Percentiles rank a stretch among this genome's conserved stretches.
phyloP scores from a whole-genome alignment of 495 filamentous ascomycete species.

The Amphirosellinia nigrospora region DNA sequence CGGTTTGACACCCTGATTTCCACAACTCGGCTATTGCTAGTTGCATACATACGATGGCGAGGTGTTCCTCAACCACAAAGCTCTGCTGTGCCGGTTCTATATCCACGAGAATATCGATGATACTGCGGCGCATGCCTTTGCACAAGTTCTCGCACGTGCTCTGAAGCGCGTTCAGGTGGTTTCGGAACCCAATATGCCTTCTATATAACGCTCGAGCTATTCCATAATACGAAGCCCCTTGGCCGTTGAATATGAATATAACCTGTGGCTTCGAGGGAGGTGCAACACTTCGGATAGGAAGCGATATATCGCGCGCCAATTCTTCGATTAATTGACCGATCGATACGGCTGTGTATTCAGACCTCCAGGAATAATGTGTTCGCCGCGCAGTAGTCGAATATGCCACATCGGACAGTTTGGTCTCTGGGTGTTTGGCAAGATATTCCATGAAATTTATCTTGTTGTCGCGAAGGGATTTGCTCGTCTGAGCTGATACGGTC shows the following conservation, averaged over 20 bases:
- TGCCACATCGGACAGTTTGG: slow-evolving; percentile 55
- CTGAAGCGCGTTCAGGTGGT: not conserved
- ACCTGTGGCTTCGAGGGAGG: slow-evolving; percentile 40
- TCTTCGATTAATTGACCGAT: not conserved
- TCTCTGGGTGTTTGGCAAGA: slow-evolving; percentile 44
- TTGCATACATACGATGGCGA: slow-evolving; percentile 13
- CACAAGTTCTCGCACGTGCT: slow-evolving; percentile 56
- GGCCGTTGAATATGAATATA: slow-evolving; percentile 64
- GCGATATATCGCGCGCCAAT: slow-evolving; percentile 20
- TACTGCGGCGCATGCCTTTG: slow-evolving; percentile 47
- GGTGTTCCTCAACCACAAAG: not conserved
- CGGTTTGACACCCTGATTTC: slow-evolving; percentile 9
- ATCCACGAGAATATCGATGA: not conserved
- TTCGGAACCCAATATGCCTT: not conserved
- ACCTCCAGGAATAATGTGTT: slow-evolving; percentile 9
- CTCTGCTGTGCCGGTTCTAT: not conserved
- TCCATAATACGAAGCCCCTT: slow-evolving; percentile 43
- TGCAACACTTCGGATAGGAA: not conserved
- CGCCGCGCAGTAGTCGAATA: slow-evolving; percentile 21
- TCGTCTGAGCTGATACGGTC: slow-evolving; percentile 49
- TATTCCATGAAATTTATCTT: slow-evolving; percentile 45
- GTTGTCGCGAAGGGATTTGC: slow-evolving; percentile 38
- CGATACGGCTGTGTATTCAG: slow-evolving; percentile 29
- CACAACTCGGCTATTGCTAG: slow-evolving; percentile 7
- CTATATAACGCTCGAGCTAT: slow-evolving; percentile 17